Evolutionary conservation across 129 eudicot genomes (phyloP).

Genomic region (carrot (Daucus carota)): DNA sequence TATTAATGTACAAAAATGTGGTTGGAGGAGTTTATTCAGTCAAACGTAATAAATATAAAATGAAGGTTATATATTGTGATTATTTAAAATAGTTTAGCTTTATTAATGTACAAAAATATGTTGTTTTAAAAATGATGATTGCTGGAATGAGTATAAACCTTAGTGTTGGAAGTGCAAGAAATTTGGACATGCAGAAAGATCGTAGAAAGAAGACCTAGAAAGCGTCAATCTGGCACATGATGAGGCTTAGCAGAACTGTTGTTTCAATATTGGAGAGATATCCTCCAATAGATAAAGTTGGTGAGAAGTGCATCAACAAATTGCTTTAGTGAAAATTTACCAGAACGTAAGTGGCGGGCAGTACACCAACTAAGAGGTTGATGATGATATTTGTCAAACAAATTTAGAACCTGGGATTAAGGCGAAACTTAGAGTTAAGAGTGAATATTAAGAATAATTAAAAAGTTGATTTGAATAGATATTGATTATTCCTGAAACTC

Average conservation of each 20-base stretch:
- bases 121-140: not conserved
- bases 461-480: not conserved
- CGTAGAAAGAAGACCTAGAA: not conserved
- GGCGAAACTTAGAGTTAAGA: not conserved
- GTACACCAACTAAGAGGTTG: not conserved
- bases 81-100: no score
- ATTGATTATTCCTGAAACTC: not conserved
- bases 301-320: constrained; percentile 1
- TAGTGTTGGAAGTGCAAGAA: not conserved
- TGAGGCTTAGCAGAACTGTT: not conserved
- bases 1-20: not conserved
- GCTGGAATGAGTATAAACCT: not conserved
- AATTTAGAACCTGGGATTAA: not conserved
- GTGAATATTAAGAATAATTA: not conserved
- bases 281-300: not conserved
- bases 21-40: not conserved
- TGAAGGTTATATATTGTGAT: not conserved
- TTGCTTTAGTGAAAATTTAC: not conserved
- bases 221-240: not conserved
- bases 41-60: not conserved
- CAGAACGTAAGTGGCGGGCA: not conserved
- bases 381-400: not conserved
- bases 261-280: not conserved
- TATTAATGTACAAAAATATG: no score
- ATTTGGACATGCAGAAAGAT: not conserved